Conservation (phyloP, 768 basidiomycete species). For the Vararia minispora region DNA sequence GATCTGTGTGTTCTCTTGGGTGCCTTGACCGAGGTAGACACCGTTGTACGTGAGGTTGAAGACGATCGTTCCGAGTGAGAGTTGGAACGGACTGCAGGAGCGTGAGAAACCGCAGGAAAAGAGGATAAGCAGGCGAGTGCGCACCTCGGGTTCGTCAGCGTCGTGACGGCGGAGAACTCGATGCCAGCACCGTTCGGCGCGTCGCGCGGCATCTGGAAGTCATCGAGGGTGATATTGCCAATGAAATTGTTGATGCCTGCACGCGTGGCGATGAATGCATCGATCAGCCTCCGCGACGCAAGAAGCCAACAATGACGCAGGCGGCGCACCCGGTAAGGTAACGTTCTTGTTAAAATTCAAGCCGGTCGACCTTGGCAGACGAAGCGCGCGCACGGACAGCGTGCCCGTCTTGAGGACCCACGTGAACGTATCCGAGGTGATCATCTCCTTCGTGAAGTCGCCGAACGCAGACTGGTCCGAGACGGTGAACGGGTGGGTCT, state of each 20-base stretch:
- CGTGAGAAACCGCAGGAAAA: not conserved
- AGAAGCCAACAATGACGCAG: not conserved
- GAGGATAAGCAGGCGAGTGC: conserved; percentile 1
- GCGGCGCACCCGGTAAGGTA: conserved; percentile 43
- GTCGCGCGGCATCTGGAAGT: conserved; percentile 58
- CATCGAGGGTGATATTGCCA: conserved; percentile 40
- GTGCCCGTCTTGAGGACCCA: conserved; percentile 51
- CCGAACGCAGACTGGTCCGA: conserved; percentile 46
- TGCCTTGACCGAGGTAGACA: conserved; percentile 45
- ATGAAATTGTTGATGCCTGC: conserved; percentile 52
- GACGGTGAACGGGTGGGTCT: conserved; percentile 48
- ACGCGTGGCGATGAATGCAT: not conserved
- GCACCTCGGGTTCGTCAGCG: conserved; percentile 48
- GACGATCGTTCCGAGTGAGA: conserved; percentile 55
- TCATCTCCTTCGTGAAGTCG: conserved; percentile 49
- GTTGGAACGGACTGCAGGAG: conserved; percentile 45
- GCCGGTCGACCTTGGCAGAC: conserved; percentile 56
- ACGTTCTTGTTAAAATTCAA: conserved; percentile 53
- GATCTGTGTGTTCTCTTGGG: conserved; percentile 37
- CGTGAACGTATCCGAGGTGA: conserved; percentile 55
- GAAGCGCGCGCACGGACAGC: conserved; percentile 51
- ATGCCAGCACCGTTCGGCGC: conserved; percentile 59
- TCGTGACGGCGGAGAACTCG: conserved; percentile 46
- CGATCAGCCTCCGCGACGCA: not conserved
- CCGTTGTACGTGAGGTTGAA: conserved; percentile 51